phyloP scores from a whole-genome alignment of 164 flowering plant species.

The Vitis labrusca region DNA sequence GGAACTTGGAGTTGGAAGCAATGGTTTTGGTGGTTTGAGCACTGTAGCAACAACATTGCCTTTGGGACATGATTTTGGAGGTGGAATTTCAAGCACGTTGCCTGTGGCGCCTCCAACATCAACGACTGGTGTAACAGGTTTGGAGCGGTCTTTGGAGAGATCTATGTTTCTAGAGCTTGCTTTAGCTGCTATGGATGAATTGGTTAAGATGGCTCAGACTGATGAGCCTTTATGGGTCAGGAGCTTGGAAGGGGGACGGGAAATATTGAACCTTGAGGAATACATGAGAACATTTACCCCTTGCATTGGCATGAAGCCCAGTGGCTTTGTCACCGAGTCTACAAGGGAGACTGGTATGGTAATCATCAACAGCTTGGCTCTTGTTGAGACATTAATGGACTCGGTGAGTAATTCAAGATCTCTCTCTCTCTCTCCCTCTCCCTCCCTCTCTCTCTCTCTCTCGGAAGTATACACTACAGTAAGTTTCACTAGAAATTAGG shows the following conservation, averaged over 20 bases:
- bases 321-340: conserved; percentile 78
- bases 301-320: conserved; percentile 77
- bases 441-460: neutral
- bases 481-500: neutral
- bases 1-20: conserved; percentile 82
- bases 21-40: conserved; percentile 52
- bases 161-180: conserved; percentile 88
- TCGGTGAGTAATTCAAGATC: conserved; percentile 53
- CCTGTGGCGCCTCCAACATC: conserved; percentile 33
- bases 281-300: conserved; percentile 63
- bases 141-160: conserved; percentile 65
- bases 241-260: conserved; percentile 62
- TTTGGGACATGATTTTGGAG: conserved; percentile 50
- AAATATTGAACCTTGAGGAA: conserved; percentile 68
- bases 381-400: conserved; percentile 92
- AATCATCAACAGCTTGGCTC: conserved; percentile 85
- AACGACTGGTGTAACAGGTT: conserved; percentile 25
- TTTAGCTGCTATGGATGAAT: conserved; percentile 88
- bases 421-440: too few relatives aligned
- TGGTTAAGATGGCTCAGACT: conserved; percentile 80
- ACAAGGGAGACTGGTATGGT: conserved; percentile 80
- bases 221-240: conserved; percentile 84
- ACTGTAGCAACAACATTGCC: conserved; percentile 42
- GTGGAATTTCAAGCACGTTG: conserved; percentile 37
- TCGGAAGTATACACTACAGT: neutral